phyloP scores from a whole-genome alignment of 148 eudicot species.

The Camellia japonica region DNA sequence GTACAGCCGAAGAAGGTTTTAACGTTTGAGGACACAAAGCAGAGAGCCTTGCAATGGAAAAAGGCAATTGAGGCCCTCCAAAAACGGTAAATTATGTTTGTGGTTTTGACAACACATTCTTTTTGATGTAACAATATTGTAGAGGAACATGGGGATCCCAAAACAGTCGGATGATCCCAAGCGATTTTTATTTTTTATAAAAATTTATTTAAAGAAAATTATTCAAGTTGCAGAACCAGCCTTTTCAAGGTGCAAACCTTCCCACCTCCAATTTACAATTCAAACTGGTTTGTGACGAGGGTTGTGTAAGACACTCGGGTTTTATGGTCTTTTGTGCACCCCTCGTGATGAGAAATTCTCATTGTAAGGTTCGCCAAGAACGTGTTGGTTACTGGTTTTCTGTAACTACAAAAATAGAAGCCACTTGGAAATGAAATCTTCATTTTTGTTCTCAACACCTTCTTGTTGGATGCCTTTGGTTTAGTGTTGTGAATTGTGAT shows the following conservation, averaged over 20 bases:
- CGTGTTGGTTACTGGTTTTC: not conserved
- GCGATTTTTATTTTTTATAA: not conserved
- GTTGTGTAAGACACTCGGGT: not conserved
- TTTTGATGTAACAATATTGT: conserved; percentile 26
- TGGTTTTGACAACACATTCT: conserved; percentile 29
- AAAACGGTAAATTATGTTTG: conserved; percentile 41
- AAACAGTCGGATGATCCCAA: conserved; percentile 23
- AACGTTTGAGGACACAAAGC: conserved; percentile 92
- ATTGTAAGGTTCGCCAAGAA: conserved; percentile 3
- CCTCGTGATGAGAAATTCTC: not conserved
- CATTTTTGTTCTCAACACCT: not conserved
- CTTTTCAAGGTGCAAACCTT: not conserved
- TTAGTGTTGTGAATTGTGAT: not conserved
- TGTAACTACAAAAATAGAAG: not conserved
- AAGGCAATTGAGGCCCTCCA: conserved; percentile 93
- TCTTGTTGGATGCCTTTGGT: too few relatives aligned
- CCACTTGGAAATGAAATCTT: conserved; percentile 6
- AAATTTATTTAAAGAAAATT: conserved; percentile 5
- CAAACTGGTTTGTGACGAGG: conserved; percentile 4
- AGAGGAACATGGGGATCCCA: conserved; percentile 20
- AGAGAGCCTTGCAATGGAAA: conserved; percentile 92
- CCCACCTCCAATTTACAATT: not conserved
- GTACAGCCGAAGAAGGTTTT: conserved; percentile 85
- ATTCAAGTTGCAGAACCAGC: conserved; percentile 20
- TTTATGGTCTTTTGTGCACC: too few relatives aligned